Percentiles rank a stretch among this genome's conserved stretches.
Conservation (phyloP, 1,284 basidiomycete species). For the Ustilago esculenta region DNA sequence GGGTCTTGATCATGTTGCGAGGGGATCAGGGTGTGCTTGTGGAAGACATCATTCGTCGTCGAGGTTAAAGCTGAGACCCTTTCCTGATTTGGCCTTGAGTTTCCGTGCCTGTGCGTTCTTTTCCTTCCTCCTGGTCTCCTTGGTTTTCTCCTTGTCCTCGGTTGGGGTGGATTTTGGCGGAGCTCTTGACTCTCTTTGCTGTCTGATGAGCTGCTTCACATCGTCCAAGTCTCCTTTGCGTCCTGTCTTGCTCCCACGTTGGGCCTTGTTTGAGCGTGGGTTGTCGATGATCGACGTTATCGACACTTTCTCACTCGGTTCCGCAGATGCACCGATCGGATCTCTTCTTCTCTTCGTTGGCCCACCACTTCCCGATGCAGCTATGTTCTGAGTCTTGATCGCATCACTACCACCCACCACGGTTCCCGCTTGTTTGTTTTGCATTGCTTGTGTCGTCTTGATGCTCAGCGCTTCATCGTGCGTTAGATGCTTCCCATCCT, state of each 20-base stretch:
- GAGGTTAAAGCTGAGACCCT: slow-evolving; percentile 45
- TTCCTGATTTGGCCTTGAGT: slow-evolving; percentile 32
- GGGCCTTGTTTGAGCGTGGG: neutral
- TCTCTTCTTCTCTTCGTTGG: slow-evolving; percentile 2
- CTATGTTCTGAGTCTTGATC: slow-evolving; percentile 9
- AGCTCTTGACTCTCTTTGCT: slow-evolving; percentile 1
- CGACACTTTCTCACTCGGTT: neutral
- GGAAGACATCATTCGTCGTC: slow-evolving; percentile 38
- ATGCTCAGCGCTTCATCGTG: slow-evolving; percentile 30
- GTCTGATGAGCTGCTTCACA: slow-evolving; percentile 32
- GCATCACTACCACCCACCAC: too few species aligned
- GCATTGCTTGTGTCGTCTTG: neutral
- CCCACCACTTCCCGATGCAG: neutral
- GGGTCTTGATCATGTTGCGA: too few species aligned
- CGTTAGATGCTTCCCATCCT: slow-evolving; percentile 54
- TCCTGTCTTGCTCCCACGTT: neutral
- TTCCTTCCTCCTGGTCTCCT: slow-evolving; percentile 11
- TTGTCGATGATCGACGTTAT: neutral
- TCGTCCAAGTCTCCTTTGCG: slow-evolving; percentile 9
- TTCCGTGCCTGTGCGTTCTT: slow-evolving; percentile 20
- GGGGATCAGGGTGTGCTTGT: too few species aligned
- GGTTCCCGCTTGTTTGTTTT: too few species aligned
- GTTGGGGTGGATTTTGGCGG: neutral
- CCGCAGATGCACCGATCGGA: neutral
- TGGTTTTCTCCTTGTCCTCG: slow-evolving; percentile 3